Base-by-base conservation (phyloP, 768 basidiomycete species). In the Austroboletus eburneus region DNA sequence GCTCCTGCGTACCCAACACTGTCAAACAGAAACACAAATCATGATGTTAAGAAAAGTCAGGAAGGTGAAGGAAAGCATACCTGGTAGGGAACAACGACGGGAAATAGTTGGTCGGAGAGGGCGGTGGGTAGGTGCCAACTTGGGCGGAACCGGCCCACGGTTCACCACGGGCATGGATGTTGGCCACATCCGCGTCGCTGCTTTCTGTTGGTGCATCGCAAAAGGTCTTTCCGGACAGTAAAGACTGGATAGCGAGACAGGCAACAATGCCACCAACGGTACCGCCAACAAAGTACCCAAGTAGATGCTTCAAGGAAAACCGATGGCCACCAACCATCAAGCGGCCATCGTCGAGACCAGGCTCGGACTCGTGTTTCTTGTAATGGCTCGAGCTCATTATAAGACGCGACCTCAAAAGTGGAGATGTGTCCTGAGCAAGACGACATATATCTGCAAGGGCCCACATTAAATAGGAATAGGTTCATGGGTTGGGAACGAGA, bases 51-150 rank as follows among this genome's bases (percentile, higher is more conserved):
- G 23, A 14, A 2, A 1, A 4, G 2, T 13, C 7, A 27, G 25
- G 17, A 20, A 29, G n/a, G n/a, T n/a, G 2, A 7, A 25, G 5
- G 30, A 32, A 27, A 5, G 18, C 62, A 4, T 27, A 68, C 66
- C 80, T 56, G 24, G 86, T 77, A 4, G 90, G 90, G 63, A 92
- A 92, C 22, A 86, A 55, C 1, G 81, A 77, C 0, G 90, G 85
- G 52, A 76, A 75, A 7, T 69, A 73, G 55, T 91, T 91, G 16
- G 87, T 89, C 0, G 89, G 87, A 7, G 77, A 75, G 0, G 78
- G 54, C 1, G 90, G 89, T 9, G 90, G 90, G 63, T 78, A 90
- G 17, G 78, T 62, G 63, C 90, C 79, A 4, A 77, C 72, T 48
- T 77, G 73, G 3, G 86, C 84, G 1, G 86, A 87, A 13, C 89